A percentile compares a stretch with the other conserved stretches of the same genome.
Evolutionary conservation across 164 flowering plant species (phyloP).

Genomic region (Vitis vinifera): ASM3070453v1 NC_081815.1:19464001-19464500

Average conservation of each 20-base stretch:
- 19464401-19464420: not conserved
- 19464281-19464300: slow-evolving; percentile 14
- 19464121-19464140: slow-evolving; percentile 52
- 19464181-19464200: slow-evolving; percentile 59
- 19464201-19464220: slow-evolving; percentile 42
- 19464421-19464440: slow-evolving; percentile 7
- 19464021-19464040: slow-evolving; percentile 22
- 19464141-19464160: slow-evolving; percentile 55
- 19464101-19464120: slow-evolving; percentile 86
- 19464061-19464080: slow-evolving; percentile 21
- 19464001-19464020: slow-evolving; percentile 26
- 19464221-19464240: slow-evolving; percentile 8
- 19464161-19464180: slow-evolving; percentile 59
- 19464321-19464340: slow-evolving; percentile 11
- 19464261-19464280: slow-evolving; percentile 7
- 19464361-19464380: slow-evolving; percentile 26
- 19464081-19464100: slow-evolving; percentile 72
- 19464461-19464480: slow-evolving; percentile 11
- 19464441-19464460: slow-evolving; percentile 4
- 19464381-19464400: slow-evolving; percentile 13
- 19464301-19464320: slow-evolving; percentile 4
- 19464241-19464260: slow-evolving; percentile 19
- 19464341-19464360: slow-evolving; percentile 7
- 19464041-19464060: slow-evolving; percentile 22
- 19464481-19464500: slow-evolving; percentile 10